Conservation (phyloP, 192 early-diverging fungal genomes). For the Coemansia biformis region DNA sequence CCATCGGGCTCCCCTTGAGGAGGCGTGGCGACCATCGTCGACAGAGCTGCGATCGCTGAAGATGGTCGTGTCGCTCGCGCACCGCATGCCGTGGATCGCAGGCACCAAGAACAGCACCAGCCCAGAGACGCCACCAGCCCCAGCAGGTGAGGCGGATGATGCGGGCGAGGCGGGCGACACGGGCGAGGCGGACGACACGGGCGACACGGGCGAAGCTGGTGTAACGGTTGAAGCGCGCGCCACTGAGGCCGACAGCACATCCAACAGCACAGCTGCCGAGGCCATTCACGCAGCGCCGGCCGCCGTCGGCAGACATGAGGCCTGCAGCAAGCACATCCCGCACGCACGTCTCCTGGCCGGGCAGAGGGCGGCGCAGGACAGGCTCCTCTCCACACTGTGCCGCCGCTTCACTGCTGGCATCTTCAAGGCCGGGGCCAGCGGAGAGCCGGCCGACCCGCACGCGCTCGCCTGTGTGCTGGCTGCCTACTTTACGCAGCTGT, state of each 20-base stretch:
- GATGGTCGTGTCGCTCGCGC: constrained; percentile 60
- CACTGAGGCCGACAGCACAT: constrained; percentile 2
- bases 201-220: too few relatives aligned
- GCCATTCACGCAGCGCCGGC: not conserved
- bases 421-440: constrained; percentile 25
- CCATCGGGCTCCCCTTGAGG: constrained; percentile 59
- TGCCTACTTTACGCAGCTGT: constrained; percentile 26
- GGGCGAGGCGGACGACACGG: too few relatives aligned
- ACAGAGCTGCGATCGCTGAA: constrained; percentile 65
- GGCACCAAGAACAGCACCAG: too few relatives aligned
- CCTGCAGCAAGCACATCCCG: constrained; percentile 17
- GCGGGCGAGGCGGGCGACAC: too few relatives aligned
- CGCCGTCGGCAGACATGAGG: not conserved
- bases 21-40: constrained; percentile 69
- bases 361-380: constrained; percentile 26
- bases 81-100: constrained; percentile 70
- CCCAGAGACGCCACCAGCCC: too few relatives aligned
- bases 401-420: constrained; percentile 35
- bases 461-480: constrained; percentile 35
- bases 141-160: too few relatives aligned
- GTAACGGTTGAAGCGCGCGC: too few relatives aligned
- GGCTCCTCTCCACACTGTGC: constrained; percentile 21
- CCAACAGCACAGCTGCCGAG: constrained; percentile 18
- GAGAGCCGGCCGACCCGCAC: constrained; percentile 20
- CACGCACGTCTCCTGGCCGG: constrained; percentile 19